Percentiles rank a stretch among this genome's conserved stretches.
These are phyloP conservation scores for Pneumocystis sp. DNA, from an alignment of 1,139 yeast species.

Conservation along the genomic window DNA sequence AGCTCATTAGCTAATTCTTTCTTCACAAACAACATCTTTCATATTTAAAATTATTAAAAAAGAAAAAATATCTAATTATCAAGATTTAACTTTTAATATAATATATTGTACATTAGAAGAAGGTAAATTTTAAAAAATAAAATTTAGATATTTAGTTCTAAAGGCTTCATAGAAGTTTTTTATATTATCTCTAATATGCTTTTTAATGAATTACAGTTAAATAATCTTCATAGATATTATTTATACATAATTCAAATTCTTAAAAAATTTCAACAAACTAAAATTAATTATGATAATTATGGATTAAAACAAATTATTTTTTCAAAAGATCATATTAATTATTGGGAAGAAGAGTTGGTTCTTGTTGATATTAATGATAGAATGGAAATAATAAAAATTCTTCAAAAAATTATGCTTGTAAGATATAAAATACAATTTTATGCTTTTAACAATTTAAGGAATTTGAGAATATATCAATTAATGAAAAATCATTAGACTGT, in stretches of 20 bases:
- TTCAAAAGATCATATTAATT: background rate
- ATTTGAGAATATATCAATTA: background rate
- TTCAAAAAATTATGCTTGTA: background rate
- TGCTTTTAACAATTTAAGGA: background rate
- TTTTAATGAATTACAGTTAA: background rate
- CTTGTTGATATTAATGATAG: background rate
- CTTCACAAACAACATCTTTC: background rate
- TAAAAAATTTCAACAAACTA: background rate
- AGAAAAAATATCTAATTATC: background rate
- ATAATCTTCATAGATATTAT: background rate
- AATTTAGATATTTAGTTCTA: background rate
- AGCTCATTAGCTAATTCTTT: background rate
- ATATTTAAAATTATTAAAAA: background rate
- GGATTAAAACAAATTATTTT: background rate
- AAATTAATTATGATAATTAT: background rate
- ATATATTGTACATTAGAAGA: slow-evolving; percentile 1
- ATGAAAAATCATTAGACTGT: background rate
- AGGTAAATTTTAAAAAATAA: background rate
- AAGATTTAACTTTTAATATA: background rate
- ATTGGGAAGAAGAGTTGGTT: background rate
- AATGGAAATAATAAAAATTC: background rate
- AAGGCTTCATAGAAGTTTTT: background rate
- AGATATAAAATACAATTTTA: background rate
- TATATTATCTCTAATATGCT: background rate
- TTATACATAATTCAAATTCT: background rate